Conservation (phyloP, 768 basidiomycete species). For the Collybia mongolica region DNA sequence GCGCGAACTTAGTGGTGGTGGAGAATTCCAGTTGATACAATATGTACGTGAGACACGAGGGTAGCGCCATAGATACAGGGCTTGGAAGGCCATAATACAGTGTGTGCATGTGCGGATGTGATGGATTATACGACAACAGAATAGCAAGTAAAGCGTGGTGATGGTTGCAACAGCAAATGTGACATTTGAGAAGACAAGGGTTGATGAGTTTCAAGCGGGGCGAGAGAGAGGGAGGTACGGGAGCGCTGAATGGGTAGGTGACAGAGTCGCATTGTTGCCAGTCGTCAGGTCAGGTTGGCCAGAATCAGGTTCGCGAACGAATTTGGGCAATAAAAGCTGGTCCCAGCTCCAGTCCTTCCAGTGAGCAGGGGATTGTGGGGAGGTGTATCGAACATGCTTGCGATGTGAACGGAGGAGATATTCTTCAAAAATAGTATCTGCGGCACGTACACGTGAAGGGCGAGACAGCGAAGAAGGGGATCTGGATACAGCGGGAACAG, state of each 20-base stretch:
- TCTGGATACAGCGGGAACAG: background rate
- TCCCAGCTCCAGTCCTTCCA: constrained; percentile 47
- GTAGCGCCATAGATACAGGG: background rate
- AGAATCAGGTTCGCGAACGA: constrained; percentile 12
- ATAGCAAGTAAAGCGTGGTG: background rate
- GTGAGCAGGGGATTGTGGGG: constrained; percentile 10
- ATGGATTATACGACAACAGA: constrained; percentile 2
- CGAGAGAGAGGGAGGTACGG: background rate
- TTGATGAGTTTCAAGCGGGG: background rate
- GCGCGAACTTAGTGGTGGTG: background rate
- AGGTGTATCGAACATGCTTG: constrained; percentile 17
- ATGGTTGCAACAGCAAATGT: constrained; percentile 1
- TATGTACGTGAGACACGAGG: background rate
- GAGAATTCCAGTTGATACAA: background rate
- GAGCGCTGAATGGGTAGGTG: background rate
- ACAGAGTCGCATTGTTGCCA: background rate
- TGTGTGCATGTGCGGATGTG: background rate
- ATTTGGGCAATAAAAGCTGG: constrained; percentile 34
- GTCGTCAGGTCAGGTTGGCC: background rate
- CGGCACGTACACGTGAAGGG: constrained; percentile 4
- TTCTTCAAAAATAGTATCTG: constrained; percentile 23
- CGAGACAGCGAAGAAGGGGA: constrained; percentile 3
- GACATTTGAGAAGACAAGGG: background rate
- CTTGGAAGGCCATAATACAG: background rate
- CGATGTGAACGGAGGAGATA: constrained; percentile 31